A percentile compares a stretch with the other conserved stretches of the same genome.
phyloP scores from a whole-genome alignment of 1,284 basidiomycete species.

The Trametes pubescens region DNA sequence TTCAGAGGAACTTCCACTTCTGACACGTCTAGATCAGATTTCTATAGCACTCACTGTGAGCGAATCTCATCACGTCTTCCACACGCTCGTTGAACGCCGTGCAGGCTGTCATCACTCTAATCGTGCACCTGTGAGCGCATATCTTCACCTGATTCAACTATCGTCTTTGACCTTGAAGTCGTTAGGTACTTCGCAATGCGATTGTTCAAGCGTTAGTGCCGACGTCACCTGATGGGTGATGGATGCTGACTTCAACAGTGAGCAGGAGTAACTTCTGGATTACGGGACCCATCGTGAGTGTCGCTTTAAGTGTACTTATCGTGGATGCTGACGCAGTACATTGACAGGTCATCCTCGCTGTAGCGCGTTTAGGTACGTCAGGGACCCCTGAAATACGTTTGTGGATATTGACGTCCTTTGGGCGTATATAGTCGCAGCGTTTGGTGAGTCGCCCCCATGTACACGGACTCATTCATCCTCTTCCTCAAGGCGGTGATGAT shows the following conservation, averaged over 20 bases:
- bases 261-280: conserved; percentile 39
- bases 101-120: conserved; percentile 36
- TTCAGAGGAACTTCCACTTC: neutral
- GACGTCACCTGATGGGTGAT: neutral
- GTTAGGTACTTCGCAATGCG: conserved; percentile 36
- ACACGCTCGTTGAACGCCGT: neutral
- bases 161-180: neutral
- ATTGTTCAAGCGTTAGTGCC: conserved; percentile 33
- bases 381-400: neutral
- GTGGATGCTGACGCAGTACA: neutral
- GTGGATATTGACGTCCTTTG: neutral
- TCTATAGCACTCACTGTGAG: conserved; percentile 37
- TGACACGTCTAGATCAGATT: conserved; percentile 15
- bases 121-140: conserved; percentile 34
- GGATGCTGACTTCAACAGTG: conserved; percentile 25
- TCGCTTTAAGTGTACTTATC: neutral
- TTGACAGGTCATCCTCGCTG: conserved; percentile 25
- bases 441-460: conserved; percentile 7
- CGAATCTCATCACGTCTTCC: neutral
- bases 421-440: conserved; percentile 10
- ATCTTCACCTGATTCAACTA: neutral
- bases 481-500: neutral
- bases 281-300: conserved; percentile 33
- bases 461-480: neutral
- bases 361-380: conserved; percentile 29